Evolutionary conservation across 805 yeast species (phyloP).

Genomic region (Lipomyces mesembrius): DNA sequence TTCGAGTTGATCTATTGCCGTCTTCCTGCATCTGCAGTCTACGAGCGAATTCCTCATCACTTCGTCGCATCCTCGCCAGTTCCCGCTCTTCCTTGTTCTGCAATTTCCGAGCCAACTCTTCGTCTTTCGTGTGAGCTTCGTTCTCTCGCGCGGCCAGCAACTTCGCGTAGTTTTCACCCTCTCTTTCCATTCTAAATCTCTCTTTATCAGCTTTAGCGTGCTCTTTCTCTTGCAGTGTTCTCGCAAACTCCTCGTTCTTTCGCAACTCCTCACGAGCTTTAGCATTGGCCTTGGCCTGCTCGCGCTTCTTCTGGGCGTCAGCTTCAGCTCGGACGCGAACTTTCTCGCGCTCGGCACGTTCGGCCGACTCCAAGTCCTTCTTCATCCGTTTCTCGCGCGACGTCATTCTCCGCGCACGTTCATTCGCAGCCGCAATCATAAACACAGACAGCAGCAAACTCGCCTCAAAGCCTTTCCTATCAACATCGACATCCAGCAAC

Average conservation of each 20-base stretch:
- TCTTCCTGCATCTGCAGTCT: background rate
- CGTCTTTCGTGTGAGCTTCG: background rate
- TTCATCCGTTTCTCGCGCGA: background rate
- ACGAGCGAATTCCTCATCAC: constrained; percentile 1
- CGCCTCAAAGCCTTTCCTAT: constrained; percentile 3
- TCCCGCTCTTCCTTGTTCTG: background rate
- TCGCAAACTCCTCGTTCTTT: background rate
- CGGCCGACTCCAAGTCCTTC: background rate
- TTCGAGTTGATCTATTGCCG: background rate
- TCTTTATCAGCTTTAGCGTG: background rate
- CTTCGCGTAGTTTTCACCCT: background rate
- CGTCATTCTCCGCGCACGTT: background rate
- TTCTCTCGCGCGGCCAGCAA: background rate
- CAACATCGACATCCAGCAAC: background rate
- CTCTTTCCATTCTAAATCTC: background rate
- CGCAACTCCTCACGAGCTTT: background rate
- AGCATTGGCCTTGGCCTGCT: background rate
- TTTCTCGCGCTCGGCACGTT: background rate
- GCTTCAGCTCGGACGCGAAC: background rate
- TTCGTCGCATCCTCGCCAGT: background rate
- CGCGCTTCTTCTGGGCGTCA: background rate
- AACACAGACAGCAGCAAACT: background rate
- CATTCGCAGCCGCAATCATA: background rate
- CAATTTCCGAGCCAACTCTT: constrained; percentile 1
- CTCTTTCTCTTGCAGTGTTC: background rate